Conservation (phyloP, 352 stramenopile species). For the Globisporangium nodosum region DNA sequence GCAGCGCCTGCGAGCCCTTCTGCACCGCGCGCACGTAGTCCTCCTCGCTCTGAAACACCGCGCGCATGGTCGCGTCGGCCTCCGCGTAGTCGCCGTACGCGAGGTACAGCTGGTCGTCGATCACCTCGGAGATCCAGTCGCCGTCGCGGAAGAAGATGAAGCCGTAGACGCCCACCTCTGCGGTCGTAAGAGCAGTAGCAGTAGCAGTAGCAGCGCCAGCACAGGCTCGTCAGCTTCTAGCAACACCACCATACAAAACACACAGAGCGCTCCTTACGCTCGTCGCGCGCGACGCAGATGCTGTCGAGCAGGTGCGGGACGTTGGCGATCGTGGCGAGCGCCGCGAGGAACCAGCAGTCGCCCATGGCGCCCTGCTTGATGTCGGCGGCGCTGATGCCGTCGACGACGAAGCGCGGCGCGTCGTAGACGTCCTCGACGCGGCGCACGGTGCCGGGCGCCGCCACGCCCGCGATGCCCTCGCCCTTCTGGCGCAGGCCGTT, state of each 20-base stretch:
- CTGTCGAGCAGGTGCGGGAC: conserved; percentile 60
- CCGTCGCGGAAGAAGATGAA: conserved; percentile 52
- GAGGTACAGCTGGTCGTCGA: conserved; percentile 40
- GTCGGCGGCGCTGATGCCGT: conserved; percentile 56
- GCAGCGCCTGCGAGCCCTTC: conserved; percentile 28
- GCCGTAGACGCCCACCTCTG: conserved; percentile 38
- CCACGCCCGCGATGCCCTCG: conserved; percentile 12
- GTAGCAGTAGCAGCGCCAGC: neutral
- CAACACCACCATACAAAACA: neutral
- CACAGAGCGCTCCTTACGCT: conserved; percentile 12
- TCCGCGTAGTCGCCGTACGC: conserved; percentile 21
- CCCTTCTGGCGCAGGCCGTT: conserved; percentile 18
- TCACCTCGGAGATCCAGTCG: conserved; percentile 39
- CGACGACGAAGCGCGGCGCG: conserved; percentile 34
- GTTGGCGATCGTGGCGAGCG: conserved; percentile 62
- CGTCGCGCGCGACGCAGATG: conserved; percentile 44
- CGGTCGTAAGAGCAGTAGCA: too few species aligned
- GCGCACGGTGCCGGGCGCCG: conserved; percentile 12
- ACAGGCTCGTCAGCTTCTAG: neutral
- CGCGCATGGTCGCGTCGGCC: conserved; percentile 13
- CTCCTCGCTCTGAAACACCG: conserved; percentile 21
- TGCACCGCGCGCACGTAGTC: conserved; percentile 24
- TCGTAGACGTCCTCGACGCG: conserved; percentile 36
- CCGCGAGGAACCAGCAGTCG: conserved; percentile 81
- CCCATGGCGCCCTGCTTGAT: conserved; percentile 67